Percentiles rank a stretch among this genome's conserved stretches.
Evolutionary conservation across 2,329 filamentous ascomycete species (phyloP).

Genomic region (Aspergillus ustus): DNA sequence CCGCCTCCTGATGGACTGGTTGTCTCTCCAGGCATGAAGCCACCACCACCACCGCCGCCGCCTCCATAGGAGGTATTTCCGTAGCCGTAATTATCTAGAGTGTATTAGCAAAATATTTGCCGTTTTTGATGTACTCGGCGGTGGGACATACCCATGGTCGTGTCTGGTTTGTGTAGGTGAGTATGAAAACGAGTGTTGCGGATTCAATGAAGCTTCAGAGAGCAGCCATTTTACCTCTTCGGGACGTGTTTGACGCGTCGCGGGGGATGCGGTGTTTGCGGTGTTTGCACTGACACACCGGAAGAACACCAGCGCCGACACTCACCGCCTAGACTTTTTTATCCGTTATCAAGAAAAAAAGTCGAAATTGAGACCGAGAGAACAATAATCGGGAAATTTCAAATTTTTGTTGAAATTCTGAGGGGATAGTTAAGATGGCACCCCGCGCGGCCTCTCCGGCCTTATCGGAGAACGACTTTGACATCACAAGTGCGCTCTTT

Average conservation of each 20-base stretch:
- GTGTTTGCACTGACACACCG: slow-evolving; percentile 28
- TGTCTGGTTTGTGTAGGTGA: not conserved
- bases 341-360: slow-evolving; percentile 25
- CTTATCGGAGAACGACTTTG: slow-evolving; percentile 85
- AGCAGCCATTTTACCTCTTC: slow-evolving; percentile 38
- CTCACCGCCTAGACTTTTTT: slow-evolving; percentile 38
- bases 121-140: not conserved
- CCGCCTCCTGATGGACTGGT: slow-evolving; percentile 51
- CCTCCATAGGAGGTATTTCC: slow-evolving; percentile 59
- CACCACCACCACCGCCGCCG: slow-evolving; percentile 61
- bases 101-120: not conserved
- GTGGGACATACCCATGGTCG: slow-evolving; percentile 5
- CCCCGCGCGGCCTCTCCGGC: slow-evolving; percentile 77
- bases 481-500: slow-evolving; percentile 81
- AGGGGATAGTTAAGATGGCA: slow-evolving; percentile 60
- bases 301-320: slow-evolving; percentile 21
- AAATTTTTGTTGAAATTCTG: not conserved
- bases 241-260: slow-evolving; percentile 47
- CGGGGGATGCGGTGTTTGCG: slow-evolving; percentile 24
- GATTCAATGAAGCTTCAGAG: slow-evolving; percentile 7
- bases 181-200: not conserved
- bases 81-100: slow-evolving; percentile 49
- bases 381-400: not conserved
- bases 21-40: slow-evolving; percentile 61
- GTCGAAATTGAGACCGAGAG: slow-evolving; percentile 11